Percentiles rank a stretch among this genome's conserved stretches.
Evolutionary conservation across 768 basidiomycete species (phyloP).

Genomic region (Trametes maxima): DNA sequence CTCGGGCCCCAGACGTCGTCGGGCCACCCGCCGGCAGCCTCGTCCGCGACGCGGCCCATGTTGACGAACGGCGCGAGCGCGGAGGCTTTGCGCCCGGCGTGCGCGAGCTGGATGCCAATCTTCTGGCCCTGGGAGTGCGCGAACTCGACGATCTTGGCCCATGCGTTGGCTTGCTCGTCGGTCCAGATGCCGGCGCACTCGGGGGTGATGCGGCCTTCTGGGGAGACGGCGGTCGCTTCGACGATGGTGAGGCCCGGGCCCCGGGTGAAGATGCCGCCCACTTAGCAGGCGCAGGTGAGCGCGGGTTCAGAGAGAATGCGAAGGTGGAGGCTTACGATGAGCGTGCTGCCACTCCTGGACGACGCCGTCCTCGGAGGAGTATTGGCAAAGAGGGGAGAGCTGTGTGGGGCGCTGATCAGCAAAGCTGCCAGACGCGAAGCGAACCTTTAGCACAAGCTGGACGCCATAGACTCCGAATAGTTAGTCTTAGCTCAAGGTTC

Average conservation of each 20-base stretch:
- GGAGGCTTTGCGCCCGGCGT: conserved; percentile 74
- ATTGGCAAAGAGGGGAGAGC: conserved; percentile 62
- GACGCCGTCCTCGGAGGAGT: conserved; percentile 56
- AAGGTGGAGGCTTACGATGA: conserved; percentile 37
- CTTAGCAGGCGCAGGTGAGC: conserved; percentile 34
- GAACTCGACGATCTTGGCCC: conserved; percentile 62
- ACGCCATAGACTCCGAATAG: no score
- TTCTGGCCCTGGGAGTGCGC: conserved; percentile 69
- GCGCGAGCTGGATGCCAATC: conserved; percentile 73
- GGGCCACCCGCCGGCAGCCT: conserved; percentile 43
- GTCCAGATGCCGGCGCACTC: conserved; percentile 62
- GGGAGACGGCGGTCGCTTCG: conserved; percentile 65
- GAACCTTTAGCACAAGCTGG: no score
- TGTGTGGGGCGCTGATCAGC: conserved; percentile 14
- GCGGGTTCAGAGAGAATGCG: not conserved
- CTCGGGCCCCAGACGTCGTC: conserved; percentile 36
- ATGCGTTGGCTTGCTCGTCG: conserved; percentile 51
- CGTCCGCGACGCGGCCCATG: conserved; percentile 43
- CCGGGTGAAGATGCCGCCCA: conserved; percentile 54
- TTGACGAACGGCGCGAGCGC: conserved; percentile 64
- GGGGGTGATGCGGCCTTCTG: conserved; percentile 64
- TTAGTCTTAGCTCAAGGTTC: no score
- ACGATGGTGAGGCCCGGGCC: conserved; percentile 59
- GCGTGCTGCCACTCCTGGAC: conserved; percentile 59
- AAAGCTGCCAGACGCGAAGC: not conserved